Evolutionary conservation across 768 basidiomycete species (phyloP).

Genomic region (Boletus sensibilis): DNA sequence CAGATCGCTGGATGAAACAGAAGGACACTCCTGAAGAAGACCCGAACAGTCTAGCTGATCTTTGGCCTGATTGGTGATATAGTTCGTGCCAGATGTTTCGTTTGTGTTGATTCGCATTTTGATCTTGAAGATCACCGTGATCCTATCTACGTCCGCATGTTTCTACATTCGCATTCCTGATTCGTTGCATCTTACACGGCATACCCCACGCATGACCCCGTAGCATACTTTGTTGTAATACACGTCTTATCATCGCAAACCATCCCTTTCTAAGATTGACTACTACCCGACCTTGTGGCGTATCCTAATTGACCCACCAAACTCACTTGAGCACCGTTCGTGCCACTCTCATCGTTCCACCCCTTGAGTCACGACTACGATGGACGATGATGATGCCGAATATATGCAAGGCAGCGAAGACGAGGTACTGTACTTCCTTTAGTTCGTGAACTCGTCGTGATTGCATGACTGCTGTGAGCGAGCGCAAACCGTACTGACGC

Average conservation of each 20-base stretch:
- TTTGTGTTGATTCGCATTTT: conserved; percentile 5
- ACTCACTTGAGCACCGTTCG: background rate
- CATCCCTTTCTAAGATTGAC: background rate
- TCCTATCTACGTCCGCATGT: background rate
- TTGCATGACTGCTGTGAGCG: background rate
- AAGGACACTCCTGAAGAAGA: conserved; percentile 79
- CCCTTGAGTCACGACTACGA: conserved; percentile 29
- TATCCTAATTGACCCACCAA: background rate
- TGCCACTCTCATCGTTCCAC: conserved; percentile 7
- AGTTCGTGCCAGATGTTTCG: background rate
- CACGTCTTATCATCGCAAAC: background rate
- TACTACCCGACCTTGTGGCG: background rate
- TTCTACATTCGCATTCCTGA: conserved; percentile 10
- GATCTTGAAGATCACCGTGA: background rate
- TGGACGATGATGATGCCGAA: conserved; percentile 94
- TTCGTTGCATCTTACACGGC: conserved; percentile 12
- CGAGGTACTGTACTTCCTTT: conserved; percentile 50
- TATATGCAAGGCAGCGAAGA: conserved; percentile 90
- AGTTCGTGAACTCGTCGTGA: background rate
- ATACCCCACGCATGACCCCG: conserved; percentile 29
- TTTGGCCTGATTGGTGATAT: conserved; percentile 63
- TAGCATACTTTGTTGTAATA: conserved; percentile 29
- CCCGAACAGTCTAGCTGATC: conserved; percentile 48
- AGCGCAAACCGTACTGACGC: conserved; percentile 1
- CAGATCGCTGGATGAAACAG: conserved; percentile 91